phyloP scores from a whole-genome alignment of 805 yeast genomes.

The Kodamaea lidongshanica region DNA sequence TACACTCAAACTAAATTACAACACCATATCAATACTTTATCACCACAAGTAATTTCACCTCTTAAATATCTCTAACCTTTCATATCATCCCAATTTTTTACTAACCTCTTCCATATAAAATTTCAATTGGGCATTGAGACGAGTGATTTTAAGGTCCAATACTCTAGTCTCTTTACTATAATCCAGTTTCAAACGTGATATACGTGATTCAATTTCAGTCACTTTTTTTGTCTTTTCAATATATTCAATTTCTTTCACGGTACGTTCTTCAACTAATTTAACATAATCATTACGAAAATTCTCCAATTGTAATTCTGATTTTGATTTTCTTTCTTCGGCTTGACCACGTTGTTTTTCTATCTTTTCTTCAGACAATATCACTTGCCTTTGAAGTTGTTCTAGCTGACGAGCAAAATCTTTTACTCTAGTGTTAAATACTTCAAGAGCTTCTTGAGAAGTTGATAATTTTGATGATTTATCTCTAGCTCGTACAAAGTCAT shows the following conservation, averaged over 20 bases:
- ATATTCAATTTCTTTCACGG: conserved; percentile 43
- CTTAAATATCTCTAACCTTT: too few species aligned
- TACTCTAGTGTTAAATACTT: conserved; percentile 30
- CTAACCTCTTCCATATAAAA: conserved; percentile 49
- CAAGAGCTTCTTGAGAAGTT: conserved; percentile 36
- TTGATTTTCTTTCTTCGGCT: conserved; percentile 39
- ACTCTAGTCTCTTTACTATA: conserved; percentile 49
- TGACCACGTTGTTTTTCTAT: conserved; percentile 38
- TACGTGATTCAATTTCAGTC: conserved; percentile 37
- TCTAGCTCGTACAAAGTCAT: conserved; percentile 41
- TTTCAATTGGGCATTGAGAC: conserved; percentile 49
- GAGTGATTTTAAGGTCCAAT: conserved; percentile 48
- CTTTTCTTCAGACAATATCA: conserved; percentile 44
- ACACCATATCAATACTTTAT: too few species aligned
- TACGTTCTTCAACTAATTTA: conserved; percentile 43
- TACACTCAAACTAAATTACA: too few species aligned
- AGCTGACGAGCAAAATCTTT: conserved; percentile 38
- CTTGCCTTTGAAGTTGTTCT: conserved; percentile 45
- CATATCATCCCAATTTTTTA: conserved; percentile 19
- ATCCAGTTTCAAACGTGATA: conserved; percentile 31
- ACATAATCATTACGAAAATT: conserved; percentile 43
- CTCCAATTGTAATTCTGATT: conserved; percentile 36
- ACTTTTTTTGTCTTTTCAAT: conserved; percentile 44
- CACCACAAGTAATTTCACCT: too few species aligned
- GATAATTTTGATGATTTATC: conserved; percentile 31